Evolutionary conservation across 73 alveolate species (phyloP), one percentile per base, ranked within the genome.

Genomic region (Uronychia setigera): DNA sequence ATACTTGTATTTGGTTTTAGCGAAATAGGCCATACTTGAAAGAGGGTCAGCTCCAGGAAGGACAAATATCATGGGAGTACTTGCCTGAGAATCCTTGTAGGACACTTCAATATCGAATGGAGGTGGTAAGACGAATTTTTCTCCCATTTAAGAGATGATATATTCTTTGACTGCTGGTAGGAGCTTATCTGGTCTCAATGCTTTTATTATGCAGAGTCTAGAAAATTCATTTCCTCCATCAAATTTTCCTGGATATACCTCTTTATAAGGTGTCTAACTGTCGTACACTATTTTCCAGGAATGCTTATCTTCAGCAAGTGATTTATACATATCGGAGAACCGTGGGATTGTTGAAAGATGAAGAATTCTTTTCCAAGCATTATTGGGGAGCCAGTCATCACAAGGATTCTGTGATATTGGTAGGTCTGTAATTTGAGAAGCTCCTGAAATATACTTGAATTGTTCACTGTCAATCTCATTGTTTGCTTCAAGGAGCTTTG

Each of bases 1-100:
- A 85, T 90, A 58, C 91, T 93, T 89, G 33, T 88, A 87, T 88
- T 95, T 92, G 27, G 33, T 32, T 27, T 88, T 83, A 33, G 99
- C 98, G 35, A 91, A 91, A 25, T 77, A 60, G 14, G 80, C 80
- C 26, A 98, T 88, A 79, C 90, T 81, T 79, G 93, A 95, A 14
- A 98, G 91, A 46, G 99, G 99, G 74, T 98, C 99, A 30, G 98
- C 99, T 26, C 99, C 99, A 25, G 99, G 98, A 28, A 98, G 94
- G 59, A 99, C 99, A 95, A 99, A 99, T 57, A 99, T 98, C 78
- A 98, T 91, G 0, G 99, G 99, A 0, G 99, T 95, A 33, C 93
- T 94, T 79, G 94, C 83, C 60, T 96, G 81, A 35, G 99, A 97
- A 82, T 99, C 99, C 76, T 95, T 93, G 82, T 96, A 99, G 46